Evolutionary conservation across 2,329 filamentous ascomycete species (phyloP).

Genomic region (Colletotrichum spaethianum): DNA sequence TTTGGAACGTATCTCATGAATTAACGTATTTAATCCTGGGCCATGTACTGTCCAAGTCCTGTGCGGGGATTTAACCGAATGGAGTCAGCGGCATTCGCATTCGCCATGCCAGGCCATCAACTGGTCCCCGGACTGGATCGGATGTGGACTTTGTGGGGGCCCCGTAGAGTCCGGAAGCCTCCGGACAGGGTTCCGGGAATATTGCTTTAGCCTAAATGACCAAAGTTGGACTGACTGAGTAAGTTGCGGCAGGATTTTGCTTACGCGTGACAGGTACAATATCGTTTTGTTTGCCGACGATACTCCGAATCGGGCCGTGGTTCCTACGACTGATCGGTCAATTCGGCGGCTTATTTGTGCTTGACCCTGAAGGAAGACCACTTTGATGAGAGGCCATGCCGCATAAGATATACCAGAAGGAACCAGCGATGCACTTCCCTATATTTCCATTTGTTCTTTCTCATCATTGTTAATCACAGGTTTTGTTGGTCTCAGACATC

Average conservation of each 20-base stretch:
- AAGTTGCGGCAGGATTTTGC: constrained; percentile 8
- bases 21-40: not conserved
- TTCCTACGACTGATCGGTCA: constrained; percentile 13
- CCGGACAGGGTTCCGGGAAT: constrained; percentile 33
- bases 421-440: not conserved
- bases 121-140: constrained; percentile 28
- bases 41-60: not conserved
- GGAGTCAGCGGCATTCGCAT: constrained; percentile 32
- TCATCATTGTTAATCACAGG: not conserved
- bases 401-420: not conserved
- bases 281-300: constrained; percentile 35
- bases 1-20: not conserved
- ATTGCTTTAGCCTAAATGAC: constrained; percentile 37
- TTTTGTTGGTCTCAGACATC: not conserved
- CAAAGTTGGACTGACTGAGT: not conserved
- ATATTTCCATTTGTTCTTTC: not conserved
- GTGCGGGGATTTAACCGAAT: constrained; percentile 13
- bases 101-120: constrained; percentile 17
- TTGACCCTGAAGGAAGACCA: not conserved
- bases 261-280: constrained; percentile 27
- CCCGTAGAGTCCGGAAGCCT: constrained; percentile 25
- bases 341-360: constrained; percentile 10
- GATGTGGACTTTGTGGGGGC: constrained; percentile 30
- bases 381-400: not conserved
- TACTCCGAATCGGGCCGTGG: constrained; percentile 29